A percentile compares a stretch with the other conserved stretches of the same genome.
These are phyloP conservation scores for Xylariaceae sp. DNA, from an alignment of 2,329 filamentous ascomycete species.

Conservation along the genomic window DNA sequence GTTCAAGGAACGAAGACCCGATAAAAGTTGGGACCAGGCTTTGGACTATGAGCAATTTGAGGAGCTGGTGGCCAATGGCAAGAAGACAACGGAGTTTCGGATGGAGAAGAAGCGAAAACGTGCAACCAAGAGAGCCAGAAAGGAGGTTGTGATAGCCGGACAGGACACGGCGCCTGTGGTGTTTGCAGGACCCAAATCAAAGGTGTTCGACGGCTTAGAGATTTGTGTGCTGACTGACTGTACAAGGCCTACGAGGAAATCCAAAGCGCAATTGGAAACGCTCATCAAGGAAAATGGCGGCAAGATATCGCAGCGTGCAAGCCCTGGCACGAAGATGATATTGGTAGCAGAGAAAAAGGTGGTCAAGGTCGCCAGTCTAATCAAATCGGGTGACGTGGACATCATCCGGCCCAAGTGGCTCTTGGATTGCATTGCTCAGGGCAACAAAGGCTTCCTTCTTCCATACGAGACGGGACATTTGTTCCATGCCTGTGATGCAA, in stretches of 20 bases:
- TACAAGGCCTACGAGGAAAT: conserved; percentile 70
- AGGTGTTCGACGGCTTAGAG: conserved; percentile 75
- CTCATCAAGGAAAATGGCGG: conserved; percentile 87
- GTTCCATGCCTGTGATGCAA: conserved; percentile 68
- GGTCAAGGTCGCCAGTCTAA: conserved; percentile 83
- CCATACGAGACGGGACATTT: conserved; percentile 70
- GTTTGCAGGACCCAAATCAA: conserved; percentile 64
- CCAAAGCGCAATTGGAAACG: conserved; percentile 79
- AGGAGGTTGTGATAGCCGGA: conserved; percentile 74
- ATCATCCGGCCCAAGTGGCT: conserved; percentile 85
- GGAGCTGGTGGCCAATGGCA: conserved; percentile 74
- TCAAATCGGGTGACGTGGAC: conserved; percentile 73
- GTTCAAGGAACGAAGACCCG: conserved; percentile 81
- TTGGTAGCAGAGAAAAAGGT: conserved; percentile 80
- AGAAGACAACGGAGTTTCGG: conserved; percentile 77
- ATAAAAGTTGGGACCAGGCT: conserved; percentile 83
- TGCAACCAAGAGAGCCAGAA: conserved; percentile 68
- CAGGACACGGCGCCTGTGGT: conserved; percentile 56
- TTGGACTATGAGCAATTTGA: conserved; percentile 81
- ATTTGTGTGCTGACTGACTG: conserved; percentile 88
- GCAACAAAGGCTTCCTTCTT: conserved; percentile 66
- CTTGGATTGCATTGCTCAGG: conserved; percentile 75
- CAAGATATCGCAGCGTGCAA: conserved; percentile 75
- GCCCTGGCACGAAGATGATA: conserved; percentile 66
- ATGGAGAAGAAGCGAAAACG: conserved; percentile 71